Base-by-base conservation (phyloP, 768 basidiomycete genomes). In the Tremella yokohamensis region DNA sequence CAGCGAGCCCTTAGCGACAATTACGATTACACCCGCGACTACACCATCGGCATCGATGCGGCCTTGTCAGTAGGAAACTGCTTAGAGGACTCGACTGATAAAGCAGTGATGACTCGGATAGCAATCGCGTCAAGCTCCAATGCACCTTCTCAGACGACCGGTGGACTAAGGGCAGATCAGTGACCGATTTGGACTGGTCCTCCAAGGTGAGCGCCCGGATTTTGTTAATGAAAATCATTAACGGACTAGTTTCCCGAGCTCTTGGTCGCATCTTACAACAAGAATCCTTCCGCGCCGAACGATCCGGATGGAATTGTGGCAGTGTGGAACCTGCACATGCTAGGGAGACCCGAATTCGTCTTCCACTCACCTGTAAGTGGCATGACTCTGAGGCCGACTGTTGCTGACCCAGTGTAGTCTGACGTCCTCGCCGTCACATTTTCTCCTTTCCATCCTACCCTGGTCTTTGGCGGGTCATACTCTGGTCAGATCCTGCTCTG, bases 401-500 rank as follows among this genome's bases (percentile, higher is more conserved):
- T 18, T 45, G 18, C 49, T 22, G 15, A 29, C n/a, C 49, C 16
- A 13, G 6, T 50, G 29, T 75, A 97, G 96, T 97, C 96, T 48
- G 96, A 99, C 70, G 92, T 98, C 37, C 84, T 99, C 18, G 96
- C 94, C 0, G 90, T 98, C 7, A 86, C 87, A 8, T 98, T 98
- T 76, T 97, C 96, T 0, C 93, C 96, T 0, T 98, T 96, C 78
- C 94, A 99, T 76, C 89, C 96, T 1, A 98, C 96, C 69, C 84
- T 97, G 16, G 83, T 99, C 39, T 96, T 98, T 62, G 96, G 96
- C 52, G 96, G 96, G 20, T 97, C 96, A n/a, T 98, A 98, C 74
- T 97, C 96, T 25, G 96, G 96, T 16, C 96, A 98, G 78, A 93
- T 99, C 61, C 80, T 99, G 24, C 83, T 98, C 0, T 99, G 96